Evolutionary conservation across 2,329 filamentous ascomycete genomes (phyloP), one percentile per base, ranked within the genome.

Genomic region (Sporothrix phasma): DNA sequence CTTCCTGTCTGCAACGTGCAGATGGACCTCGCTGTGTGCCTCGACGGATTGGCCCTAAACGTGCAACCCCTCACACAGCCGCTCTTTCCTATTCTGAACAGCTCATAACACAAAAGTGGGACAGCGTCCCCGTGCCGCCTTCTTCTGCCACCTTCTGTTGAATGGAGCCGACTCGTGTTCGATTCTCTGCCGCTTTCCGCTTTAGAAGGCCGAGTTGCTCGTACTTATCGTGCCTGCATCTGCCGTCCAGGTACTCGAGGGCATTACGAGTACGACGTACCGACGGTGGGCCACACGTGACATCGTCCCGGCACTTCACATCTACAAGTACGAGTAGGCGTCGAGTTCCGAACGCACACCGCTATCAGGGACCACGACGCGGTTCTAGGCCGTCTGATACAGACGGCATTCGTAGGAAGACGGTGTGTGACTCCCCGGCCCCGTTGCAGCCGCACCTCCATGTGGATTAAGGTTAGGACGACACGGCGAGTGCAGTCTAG

Each of bases 201-300:
- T 64, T 64, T 64, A 64, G 63, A 64, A 64, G 56, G 63, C 56
- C 29, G 49, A 53, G 49, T 34, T 19, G 31, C 24, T 24, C 29
- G 24, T 49, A 24, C 46, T 22, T 54, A 10, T 37, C 22, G 26
- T 54, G n/a, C 22, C n/a, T 54, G 13, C 24, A n/a, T 53, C 29
- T 37, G 11, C 31, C 7, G 1, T 59, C 19, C 43, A 63, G 19
- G 49, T 37, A 54, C n/a, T n/a, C 43, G 47, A 41, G 24, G 10
- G 15, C 11, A 37, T 37, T 37, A n/a, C n/a, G n/a, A n/a, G n/a
- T n/a, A n/a, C n/a, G n/a, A n/a, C 34, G 34, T 13, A 8, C 45
- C n/a, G 46, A 19, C 19, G 8, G n/a, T 29, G 29, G 2, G 3
- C 8, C 31, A 24, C 62, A 64, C 62, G 62, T 64, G 62, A 64